Percentiles rank a stretch among this genome's conserved stretches.
Conservation (phyloP, 2,329 filamentous ascomycete species). For the Rhytidhysteron rufulum region DNA sequence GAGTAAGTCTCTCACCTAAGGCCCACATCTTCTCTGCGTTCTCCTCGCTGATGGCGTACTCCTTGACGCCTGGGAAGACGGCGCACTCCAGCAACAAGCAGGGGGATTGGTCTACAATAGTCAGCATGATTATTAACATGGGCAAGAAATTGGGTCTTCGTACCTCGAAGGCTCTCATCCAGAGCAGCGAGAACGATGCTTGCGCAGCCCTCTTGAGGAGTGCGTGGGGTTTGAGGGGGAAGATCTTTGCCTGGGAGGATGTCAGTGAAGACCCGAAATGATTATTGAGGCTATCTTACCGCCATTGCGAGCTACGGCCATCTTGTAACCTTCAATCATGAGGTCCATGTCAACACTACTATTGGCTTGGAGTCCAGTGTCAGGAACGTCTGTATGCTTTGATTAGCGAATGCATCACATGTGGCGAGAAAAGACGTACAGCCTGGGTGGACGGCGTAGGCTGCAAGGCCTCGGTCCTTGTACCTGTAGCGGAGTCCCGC, state of each 20-base stretch:
- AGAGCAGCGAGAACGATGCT: not conserved
- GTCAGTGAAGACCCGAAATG: too few species aligned
- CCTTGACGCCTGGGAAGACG: too few species aligned
- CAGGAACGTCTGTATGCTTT: not conserved
- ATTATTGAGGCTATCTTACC: too few species aligned
- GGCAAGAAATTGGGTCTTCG: not conserved
- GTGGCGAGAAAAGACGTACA: not conserved
- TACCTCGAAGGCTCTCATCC: not conserved
- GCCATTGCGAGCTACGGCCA: not conserved
- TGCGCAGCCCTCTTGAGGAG: constrained; percentile 2
- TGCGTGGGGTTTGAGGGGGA: constrained; percentile 9
- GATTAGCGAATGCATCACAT: not conserved
- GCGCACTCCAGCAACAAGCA: too few species aligned
- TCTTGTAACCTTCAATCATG: not conserved
- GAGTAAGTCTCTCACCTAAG: too few species aligned
- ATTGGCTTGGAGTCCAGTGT: not conserved
- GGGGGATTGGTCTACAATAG: too few species aligned
- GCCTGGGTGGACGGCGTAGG: not conserved
- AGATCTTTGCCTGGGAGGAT: not conserved
- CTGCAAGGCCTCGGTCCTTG: not conserved
- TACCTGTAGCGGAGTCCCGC: too few species aligned
- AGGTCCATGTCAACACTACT: not conserved
- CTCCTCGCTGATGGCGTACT: too few species aligned
- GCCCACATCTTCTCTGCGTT: too few species aligned
- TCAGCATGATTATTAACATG: too few species aligned